phyloP scores from a whole-genome alignment of 805 yeast genomes.

The Lipomyces chichibuensis region DNA sequence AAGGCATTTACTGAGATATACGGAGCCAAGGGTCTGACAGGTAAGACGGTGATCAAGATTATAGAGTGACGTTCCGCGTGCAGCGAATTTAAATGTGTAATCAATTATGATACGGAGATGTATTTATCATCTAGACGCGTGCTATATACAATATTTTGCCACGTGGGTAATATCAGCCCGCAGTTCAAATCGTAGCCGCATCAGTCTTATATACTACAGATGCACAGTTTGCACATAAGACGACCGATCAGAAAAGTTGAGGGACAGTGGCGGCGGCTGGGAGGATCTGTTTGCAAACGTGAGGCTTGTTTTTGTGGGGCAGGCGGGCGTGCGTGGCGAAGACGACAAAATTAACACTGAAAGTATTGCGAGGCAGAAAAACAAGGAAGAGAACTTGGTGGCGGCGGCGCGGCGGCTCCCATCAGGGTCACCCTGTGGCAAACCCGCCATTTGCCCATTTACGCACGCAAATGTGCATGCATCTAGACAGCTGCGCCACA shows the following conservation, averaged over 20 bases:
- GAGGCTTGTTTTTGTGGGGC: slow-evolving; percentile 6
- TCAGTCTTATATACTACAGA: not conserved
- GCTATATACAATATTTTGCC: not conserved
- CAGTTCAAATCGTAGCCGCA: not conserved
- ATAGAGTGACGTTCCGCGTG: not conserved
- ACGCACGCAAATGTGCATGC: not conserved
- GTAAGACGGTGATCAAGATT: slow-evolving; percentile 32
- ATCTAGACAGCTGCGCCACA: not conserved
- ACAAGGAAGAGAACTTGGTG: not conserved
- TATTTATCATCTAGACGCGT: not conserved
- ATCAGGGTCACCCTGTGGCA: not conserved
- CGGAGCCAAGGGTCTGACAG: slow-evolving; percentile 30
- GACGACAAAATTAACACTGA: not conserved
- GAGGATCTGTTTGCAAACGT: not conserved
- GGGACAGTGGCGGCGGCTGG: not conserved
- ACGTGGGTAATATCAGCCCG: not conserved
- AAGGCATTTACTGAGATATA: slow-evolving; percentile 22
- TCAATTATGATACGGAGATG: too few species aligned
- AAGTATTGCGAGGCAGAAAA: too few species aligned
- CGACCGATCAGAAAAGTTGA: not conserved
- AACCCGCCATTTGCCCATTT: not conserved
- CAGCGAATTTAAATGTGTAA: not conserved
- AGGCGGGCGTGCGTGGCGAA: not conserved
- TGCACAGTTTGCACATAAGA: too few species aligned
- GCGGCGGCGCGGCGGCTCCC: not conserved